phyloP scores from a whole-genome alignment of 2,329 filamentous ascomycete genomes.

The Pestalotiopsis sp. region DNA sequence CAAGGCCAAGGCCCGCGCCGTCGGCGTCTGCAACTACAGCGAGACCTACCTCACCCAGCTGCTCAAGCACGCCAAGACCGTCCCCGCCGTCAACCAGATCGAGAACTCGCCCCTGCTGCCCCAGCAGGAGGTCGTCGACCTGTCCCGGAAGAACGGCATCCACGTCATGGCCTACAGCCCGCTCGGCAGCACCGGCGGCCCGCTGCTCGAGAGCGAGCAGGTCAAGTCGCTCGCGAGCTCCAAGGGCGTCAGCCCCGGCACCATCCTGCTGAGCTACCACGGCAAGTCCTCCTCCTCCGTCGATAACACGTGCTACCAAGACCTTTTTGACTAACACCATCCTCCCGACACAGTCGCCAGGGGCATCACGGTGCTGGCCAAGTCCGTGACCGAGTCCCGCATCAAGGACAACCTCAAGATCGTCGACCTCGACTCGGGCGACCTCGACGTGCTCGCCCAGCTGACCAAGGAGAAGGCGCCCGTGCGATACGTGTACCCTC shows the following conservation, averaged over 20 bases:
- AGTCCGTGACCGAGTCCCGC: slow-evolving; percentile 68
- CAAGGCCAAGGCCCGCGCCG: slow-evolving; percentile 53
- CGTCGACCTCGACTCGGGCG: slow-evolving; percentile 65
- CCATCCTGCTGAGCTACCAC: slow-evolving; percentile 73
- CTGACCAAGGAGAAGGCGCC: slow-evolving; percentile 54
- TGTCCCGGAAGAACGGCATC: slow-evolving; percentile 69
- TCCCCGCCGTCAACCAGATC: slow-evolving; percentile 72
- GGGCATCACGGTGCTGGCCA: slow-evolving; percentile 72
- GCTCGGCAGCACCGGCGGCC: slow-evolving; percentile 66
- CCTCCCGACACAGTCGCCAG: slow-evolving; percentile 52
- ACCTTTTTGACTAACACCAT: not conserved
- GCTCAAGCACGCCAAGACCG: slow-evolving; percentile 51
- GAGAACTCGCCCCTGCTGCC: slow-evolving; percentile 74
- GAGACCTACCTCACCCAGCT: slow-evolving; percentile 58
- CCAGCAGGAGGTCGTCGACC: slow-evolving; percentile 72
- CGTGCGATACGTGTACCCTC: slow-evolving; percentile 69
- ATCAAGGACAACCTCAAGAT: slow-evolving; percentile 73
- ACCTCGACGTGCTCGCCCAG: slow-evolving; percentile 58
- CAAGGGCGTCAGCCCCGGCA: slow-evolving; percentile 61
- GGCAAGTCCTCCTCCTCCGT: slow-evolving; percentile 46
- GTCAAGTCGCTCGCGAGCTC: slow-evolving; percentile 67
- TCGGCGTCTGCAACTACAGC: slow-evolving; percentile 64
- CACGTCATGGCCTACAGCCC: slow-evolving; percentile 74
- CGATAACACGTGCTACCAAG: not conserved
- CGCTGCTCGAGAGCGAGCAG: slow-evolving; percentile 64